These are phyloP conservation scores for Hymenoscyphus occultus DNA, from an alignment of 2,329 filamentous ascomycete species.

Conservation along the genomic window DNA sequence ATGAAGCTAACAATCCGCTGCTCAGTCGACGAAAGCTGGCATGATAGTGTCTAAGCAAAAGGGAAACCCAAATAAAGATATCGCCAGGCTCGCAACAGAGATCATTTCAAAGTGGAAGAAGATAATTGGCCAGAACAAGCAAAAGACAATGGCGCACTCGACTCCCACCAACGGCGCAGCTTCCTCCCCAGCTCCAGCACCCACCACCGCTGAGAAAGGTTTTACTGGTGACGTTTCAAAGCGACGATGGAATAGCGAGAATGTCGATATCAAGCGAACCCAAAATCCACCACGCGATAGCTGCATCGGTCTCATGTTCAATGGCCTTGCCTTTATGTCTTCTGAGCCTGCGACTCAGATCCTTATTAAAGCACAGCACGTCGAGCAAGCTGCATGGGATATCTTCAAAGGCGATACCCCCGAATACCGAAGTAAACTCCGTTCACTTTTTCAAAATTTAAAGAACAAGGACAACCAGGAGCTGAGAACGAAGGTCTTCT, in stretches of 20 bases:
- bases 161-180: slow-evolving; percentile 27
- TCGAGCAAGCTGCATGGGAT: slow-evolving; percentile 75
- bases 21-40: slow-evolving; percentile 79
- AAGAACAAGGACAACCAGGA: slow-evolving; percentile 86
- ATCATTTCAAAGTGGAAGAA: slow-evolving; percentile 88
- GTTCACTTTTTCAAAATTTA: slow-evolving; percentile 89
- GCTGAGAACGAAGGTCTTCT: slow-evolving; percentile 72
- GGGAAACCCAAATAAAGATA: slow-evolving; percentile 75
- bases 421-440: slow-evolving; percentile 83
- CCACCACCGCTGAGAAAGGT: slow-evolving; percentile 42
- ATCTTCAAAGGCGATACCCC: slow-evolving; percentile 67
- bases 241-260: slow-evolving; percentile 78
- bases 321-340: slow-evolving; percentile 73
- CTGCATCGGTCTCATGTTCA: slow-evolving; percentile 89
- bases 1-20: slow-evolving; percentile 16
- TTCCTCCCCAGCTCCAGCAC: slow-evolving; percentile 37
- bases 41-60: slow-evolving; percentile 81
- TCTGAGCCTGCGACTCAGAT: slow-evolving; percentile 69
- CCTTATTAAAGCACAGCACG: slow-evolving; percentile 72
- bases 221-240: slow-evolving; percentile 70
- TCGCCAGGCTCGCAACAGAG: slow-evolving; percentile 72
- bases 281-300: slow-evolving; percentile 72
- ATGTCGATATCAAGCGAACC: slow-evolving; percentile 74
- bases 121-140: slow-evolving; percentile 63
- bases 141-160: slow-evolving; percentile 35